Conservation (phyloP, 805 yeast genomes). For the Vanderwaltozyma polyspora region DNA sequence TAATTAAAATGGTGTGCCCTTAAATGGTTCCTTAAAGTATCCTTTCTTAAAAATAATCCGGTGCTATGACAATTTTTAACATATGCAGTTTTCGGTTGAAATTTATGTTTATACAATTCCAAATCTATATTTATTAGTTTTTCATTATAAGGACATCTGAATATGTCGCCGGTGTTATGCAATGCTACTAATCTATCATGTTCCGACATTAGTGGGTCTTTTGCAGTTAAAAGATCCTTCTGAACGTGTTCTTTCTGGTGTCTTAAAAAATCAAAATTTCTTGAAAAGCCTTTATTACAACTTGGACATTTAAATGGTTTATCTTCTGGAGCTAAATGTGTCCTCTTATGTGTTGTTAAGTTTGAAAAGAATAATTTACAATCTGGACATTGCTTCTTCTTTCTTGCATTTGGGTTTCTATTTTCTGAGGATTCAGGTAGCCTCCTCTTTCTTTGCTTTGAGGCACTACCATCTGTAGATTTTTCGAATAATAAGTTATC, state of each 20-base stretch:
- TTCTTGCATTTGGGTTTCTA: constrained; percentile 32
- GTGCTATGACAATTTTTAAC: constrained; percentile 51
- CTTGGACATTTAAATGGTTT: constrained; percentile 67
- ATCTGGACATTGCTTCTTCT: constrained; percentile 58
- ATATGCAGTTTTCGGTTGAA: background rate
- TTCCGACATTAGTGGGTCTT: background rate
- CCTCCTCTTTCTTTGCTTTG: background rate
- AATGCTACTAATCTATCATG: background rate
- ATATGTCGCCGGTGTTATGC: constrained; percentile 25
- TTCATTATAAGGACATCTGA: constrained; percentile 60
- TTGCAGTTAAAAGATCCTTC: background rate
- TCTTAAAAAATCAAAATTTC: constrained; percentile 73
- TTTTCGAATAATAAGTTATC: too few relatives aligned
- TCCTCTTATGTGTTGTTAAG: constrained; percentile 68
- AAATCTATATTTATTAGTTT: constrained; percentile 17
- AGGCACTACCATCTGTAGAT: too few relatives aligned
- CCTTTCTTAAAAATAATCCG: constrained; percentile 80
- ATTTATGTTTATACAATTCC: constrained; percentile 14
- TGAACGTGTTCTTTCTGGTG: constrained; percentile 62
- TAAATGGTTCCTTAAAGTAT: constrained; percentile 80
- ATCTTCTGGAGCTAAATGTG: constrained; percentile 55
- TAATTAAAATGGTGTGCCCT: constrained; percentile 80
- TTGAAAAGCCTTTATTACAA: constrained; percentile 73
- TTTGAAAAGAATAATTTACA: constrained; percentile 59
- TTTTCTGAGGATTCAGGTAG: constrained; percentile 1